Conservation (phyloP, 768 basidiomycete species). For the Lentinula guzmanii region DNA sequence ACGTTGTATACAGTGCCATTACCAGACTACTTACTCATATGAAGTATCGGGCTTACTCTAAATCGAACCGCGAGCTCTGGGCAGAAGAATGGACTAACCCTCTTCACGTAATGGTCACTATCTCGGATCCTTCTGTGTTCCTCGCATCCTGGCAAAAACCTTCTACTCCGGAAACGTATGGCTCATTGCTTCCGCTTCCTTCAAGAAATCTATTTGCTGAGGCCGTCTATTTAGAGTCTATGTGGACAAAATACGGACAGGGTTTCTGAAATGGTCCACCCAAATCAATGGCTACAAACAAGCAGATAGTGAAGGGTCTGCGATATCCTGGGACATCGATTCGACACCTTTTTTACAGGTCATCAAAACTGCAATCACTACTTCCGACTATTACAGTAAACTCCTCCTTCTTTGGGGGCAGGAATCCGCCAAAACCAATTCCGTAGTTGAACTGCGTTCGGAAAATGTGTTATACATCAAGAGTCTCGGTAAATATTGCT, state of each 20-base stretch:
- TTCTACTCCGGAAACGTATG: conserved; percentile 29
- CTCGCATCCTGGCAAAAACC: conserved; percentile 35
- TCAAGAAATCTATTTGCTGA: neutral
- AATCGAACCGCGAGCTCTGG: conserved; percentile 64
- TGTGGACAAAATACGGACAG: conserved; percentile 71
- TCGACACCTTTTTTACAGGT: conserved; percentile 47
- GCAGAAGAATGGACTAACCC: conserved; percentile 67
- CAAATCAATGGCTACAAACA: conserved; percentile 55
- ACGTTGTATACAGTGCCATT: conserved; percentile 42
- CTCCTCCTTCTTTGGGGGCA: conserved; percentile 70
- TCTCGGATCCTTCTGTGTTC: conserved; percentile 47
- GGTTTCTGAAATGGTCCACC: conserved; percentile 72
- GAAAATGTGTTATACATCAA: conserved; percentile 39
- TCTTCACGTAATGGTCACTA: conserved; percentile 35
- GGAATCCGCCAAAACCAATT: conserved; percentile 59
- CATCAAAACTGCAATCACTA: conserved; percentile 40
- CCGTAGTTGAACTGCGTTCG: conserved; percentile 49
- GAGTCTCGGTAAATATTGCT: conserved; percentile 25
- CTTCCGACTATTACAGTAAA: conserved; percentile 53
- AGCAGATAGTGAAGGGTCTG: conserved; percentile 27
- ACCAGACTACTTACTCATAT: conserved; percentile 61
- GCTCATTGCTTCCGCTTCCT: neutral
- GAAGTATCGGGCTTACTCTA: conserved; percentile 72
- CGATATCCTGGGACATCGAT: conserved; percentile 46
- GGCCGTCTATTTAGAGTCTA: conserved; percentile 25